Evolutionary conservation across 169 alveolate genomes (phyloP), one percentile per base, ranked within the genome.

Genomic region (Plasmodium inui): DNA sequence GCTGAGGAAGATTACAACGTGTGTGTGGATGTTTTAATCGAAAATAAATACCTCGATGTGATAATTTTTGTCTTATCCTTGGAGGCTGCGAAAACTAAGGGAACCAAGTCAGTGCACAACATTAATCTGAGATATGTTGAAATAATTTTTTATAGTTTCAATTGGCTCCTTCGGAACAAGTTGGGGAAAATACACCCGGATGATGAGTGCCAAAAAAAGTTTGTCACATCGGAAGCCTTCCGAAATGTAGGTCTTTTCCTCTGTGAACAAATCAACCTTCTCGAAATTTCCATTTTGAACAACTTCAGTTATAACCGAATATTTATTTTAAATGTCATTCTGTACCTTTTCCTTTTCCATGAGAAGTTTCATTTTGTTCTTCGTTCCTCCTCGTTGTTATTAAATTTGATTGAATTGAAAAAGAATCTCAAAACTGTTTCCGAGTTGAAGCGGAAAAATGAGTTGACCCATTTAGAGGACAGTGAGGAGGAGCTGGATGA

Each of bases 361-460:
- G 82, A 89, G 32, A 89, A 44, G 34, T 89, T 89, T 79, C 61
- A 32, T 89, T 14, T 39, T 22, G 14, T 61, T 30, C 37, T 89
- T 79, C 34, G 80, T 39, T 39, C 72, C 17, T 89, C 83, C 3
- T 9, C 82, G 26, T 57, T 57, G 74, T 8, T 89, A 80, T 22
- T 67, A 44, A 79, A 80, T 50, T 89, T 89, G 74, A 89, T 89
- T 79, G 82, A 89, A 44, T 10, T 89, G 82, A 89, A 80, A 61
- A 71, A 78, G 50, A 89, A 89, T 34, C 39, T 89, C 30, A 41
- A 89, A 78, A 67, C 8, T 5, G 50, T 89, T 55, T 57, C 89
- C 30, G 81, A 76, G 14, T 10, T 86, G 80, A 55, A 74, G 41
- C 8, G 61, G 28, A 86, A 50, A 74, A 70, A 76, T 32, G 79